Percentiles rank a stretch among this genome's conserved stretches.
Conservation (phyloP, 129 eudicot genomes). For the Artemisia tridentata region DNA sequence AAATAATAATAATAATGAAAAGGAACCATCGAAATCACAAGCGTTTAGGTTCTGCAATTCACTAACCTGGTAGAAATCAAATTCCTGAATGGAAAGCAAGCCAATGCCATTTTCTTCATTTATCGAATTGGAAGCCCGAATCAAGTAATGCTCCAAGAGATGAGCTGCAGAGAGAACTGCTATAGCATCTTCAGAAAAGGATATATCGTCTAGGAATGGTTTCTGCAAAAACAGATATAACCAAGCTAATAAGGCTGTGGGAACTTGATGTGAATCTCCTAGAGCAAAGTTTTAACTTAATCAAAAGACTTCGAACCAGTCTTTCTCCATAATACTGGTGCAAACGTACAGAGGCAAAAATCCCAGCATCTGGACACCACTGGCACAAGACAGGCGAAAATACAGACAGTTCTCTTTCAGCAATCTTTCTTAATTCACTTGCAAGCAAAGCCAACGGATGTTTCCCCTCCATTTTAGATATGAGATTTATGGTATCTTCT, state of each 20-base stretch:
- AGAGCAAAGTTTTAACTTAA: slow-evolving; percentile 12
- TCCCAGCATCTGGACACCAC: slow-evolving; percentile 78
- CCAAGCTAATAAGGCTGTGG: slow-evolving; percentile 8
- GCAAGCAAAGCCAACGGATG: slow-evolving; percentile 79
- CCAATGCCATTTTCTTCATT: slow-evolving; percentile 37
- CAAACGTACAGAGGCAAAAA: slow-evolving; percentile 51
- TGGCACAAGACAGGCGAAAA: slow-evolving; percentile 59
- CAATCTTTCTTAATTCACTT: slow-evolving; percentile 53
- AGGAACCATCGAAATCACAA: neutral
- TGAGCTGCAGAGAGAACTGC: slow-evolving; percentile 80
- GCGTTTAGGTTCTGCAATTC: slow-evolving; percentile 14
- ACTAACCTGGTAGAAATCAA: slow-evolving; percentile 69
- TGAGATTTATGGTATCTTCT: slow-evolving; percentile 39
- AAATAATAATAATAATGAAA: too few species aligned
- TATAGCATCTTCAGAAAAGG: slow-evolving; percentile 72
- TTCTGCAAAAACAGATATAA: slow-evolving; percentile 40
- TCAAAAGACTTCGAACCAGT: slow-evolving; percentile 53
- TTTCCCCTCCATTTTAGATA: slow-evolving; percentile 48
- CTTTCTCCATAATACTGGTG: slow-evolving; percentile 72
- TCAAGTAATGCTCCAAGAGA: slow-evolving; percentile 56
- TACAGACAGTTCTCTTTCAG: slow-evolving; percentile 52
- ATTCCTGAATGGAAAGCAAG: slow-evolving; percentile 16
- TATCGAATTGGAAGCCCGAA: slow-evolving; percentile 43
- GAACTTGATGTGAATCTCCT: slow-evolving; percentile 3
- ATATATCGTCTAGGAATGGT: slow-evolving; percentile 59